Percentiles rank a stretch among this genome's conserved stretches.
Evolutionary conservation across 345 rosid species (phyloP).

Genomic region (Draba incana): DNA sequence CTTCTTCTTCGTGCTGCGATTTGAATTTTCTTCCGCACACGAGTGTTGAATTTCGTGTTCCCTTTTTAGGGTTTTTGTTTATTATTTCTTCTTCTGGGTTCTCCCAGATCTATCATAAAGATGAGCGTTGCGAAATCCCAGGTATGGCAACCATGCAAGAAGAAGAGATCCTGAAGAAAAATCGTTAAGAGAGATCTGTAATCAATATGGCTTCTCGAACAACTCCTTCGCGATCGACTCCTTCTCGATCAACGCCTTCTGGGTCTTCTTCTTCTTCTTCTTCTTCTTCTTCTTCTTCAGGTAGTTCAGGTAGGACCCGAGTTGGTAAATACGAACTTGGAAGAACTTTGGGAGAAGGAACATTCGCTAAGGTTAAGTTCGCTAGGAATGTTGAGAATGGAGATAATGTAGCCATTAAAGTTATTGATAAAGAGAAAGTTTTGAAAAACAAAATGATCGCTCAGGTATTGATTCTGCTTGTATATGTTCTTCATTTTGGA

Average conservation of each 20-base stretch:
- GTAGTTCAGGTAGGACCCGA: slow-evolving; percentile 59
- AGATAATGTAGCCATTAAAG: slow-evolving; percentile 86
- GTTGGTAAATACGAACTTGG: slow-evolving; percentile 99
- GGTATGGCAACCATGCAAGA: slow-evolving; percentile 99
- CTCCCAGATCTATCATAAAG: slow-evolving; percentile 19
- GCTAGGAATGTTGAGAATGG: slow-evolving; percentile 74
- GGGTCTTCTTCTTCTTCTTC: slow-evolving; percentile 11
- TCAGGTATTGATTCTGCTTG: slow-evolving; percentile 51
- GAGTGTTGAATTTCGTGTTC: slow-evolving; percentile 18
- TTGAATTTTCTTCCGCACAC: slow-evolving; percentile 37
- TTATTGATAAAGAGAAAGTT: slow-evolving; percentile 93
- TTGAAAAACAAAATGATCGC: slow-evolving; percentile 87
- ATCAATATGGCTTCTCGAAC: slow-evolving; percentile 51
- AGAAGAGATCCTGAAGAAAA: slow-evolving; percentile 73
- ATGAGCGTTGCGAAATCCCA: slow-evolving; percentile 91
- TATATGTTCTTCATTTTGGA: too few relatives aligned
- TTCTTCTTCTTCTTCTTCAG: slow-evolving; percentile 27
- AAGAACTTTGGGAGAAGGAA: slow-evolving; percentile 92
- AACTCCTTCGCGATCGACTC: slow-evolving; percentile 32
- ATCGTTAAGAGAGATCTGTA: slow-evolving; percentile 9
- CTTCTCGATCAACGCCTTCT: slow-evolving; percentile 42
- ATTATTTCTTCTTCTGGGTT: not conserved
- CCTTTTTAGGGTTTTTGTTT: slow-evolving; percentile 11
- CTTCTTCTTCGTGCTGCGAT: slow-evolving; percentile 32
- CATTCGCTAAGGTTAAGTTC: slow-evolving; percentile 97